phyloP scores from a whole-genome alignment of 1,284 basidiomycete species.

The Agaricales sp. region DNA sequence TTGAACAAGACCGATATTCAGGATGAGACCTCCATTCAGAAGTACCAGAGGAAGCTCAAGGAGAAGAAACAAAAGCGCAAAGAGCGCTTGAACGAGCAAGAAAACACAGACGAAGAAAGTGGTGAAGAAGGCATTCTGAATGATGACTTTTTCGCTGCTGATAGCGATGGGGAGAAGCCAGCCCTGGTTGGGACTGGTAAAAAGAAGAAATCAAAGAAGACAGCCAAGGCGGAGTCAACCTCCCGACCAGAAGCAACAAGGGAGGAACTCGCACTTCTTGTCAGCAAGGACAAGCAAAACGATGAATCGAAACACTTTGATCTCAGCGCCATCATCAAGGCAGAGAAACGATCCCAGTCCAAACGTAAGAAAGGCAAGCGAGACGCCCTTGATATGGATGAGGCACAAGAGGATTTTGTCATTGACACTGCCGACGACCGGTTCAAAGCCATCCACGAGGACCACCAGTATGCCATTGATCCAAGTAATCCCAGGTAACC shows the following conservation, averaged over 20 bases:
- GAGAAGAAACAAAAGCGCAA: slow-evolving; percentile 79
- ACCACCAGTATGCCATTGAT: slow-evolving; percentile 91
- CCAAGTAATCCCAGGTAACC: slow-evolving; percentile 90
- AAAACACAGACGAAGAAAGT: slow-evolving; percentile 18
- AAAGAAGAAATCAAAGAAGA: slow-evolving; percentile 18
- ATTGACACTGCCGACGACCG: slow-evolving; percentile 85
- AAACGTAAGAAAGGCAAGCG: slow-evolving; percentile 34
- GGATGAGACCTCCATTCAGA: slow-evolving; percentile 74
- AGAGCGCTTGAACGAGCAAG: slow-evolving; percentile 48
- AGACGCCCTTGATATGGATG: slow-evolving; percentile 38
- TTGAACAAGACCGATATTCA: slow-evolving; percentile 44
- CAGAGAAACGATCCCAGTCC: slow-evolving; percentile 59
- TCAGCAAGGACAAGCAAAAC: slow-evolving; percentile 42
- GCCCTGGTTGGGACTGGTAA: slow-evolving; percentile 13
- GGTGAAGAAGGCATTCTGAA: slow-evolving; percentile 17
- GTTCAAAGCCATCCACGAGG: slow-evolving; percentile 82
- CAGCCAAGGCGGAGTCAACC: slow-evolving; percentile 8
- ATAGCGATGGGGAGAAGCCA: slow-evolving; percentile 29
- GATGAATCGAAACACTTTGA: slow-evolving; percentile 76
- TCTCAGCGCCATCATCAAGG: slow-evolving; percentile 82
- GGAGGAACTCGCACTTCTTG: slow-evolving; percentile 60
- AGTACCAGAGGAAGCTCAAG: slow-evolving; percentile 78
- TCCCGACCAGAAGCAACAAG: slow-evolving; percentile 27
- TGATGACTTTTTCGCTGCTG: slow-evolving; percentile 72
- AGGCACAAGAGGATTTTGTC: slow-evolving; percentile 69